Evolutionary conservation across 2,329 filamentous ascomycete species (phyloP).

Genomic region (Xylaria polymorpha): DNA sequence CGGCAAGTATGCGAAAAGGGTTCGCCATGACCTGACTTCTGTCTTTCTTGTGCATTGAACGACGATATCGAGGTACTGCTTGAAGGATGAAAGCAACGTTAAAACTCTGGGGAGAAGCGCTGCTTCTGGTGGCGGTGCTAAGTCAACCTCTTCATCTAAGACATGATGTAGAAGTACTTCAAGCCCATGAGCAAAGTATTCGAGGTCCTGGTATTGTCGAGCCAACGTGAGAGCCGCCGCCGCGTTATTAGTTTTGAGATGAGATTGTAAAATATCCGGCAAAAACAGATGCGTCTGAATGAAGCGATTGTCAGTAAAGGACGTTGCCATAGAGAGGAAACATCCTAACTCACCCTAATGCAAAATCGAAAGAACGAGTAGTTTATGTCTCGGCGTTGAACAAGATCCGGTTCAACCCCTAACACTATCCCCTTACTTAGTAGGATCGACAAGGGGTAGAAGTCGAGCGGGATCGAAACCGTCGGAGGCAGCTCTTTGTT

Average conservation of each 20-base stretch:
- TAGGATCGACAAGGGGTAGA: slow-evolving; percentile 90
- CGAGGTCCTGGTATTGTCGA: slow-evolving; percentile 84
- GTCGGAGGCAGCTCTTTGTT: slow-evolving; percentile 77
- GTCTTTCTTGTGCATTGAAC: slow-evolving; percentile 98
- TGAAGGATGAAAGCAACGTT: slow-evolving; percentile 76
- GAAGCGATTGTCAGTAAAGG: slow-evolving; percentile 33
- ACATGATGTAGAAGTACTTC: slow-evolving; percentile 94
- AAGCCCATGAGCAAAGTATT: slow-evolving; percentile 92
- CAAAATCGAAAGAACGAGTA: slow-evolving; percentile 92
- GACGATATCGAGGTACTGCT: slow-evolving; percentile 91
- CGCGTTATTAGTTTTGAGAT: slow-evolving; percentile 80
- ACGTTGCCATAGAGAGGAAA: background rate
- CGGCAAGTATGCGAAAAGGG: slow-evolving; percentile 90
- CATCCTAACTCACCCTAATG: slow-evolving; percentile 75
- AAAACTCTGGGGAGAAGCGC: slow-evolving; percentile 72
- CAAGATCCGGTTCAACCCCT: slow-evolving; percentile 89
- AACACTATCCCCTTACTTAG: slow-evolving; percentile 91
- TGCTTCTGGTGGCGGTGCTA: slow-evolving; percentile 70
- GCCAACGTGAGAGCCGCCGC: slow-evolving; percentile 83
- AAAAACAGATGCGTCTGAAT: slow-evolving; percentile 92
- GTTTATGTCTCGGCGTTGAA: slow-evolving; percentile 90
- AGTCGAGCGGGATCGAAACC: slow-evolving; percentile 87
- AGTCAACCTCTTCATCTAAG: slow-evolving; percentile 92
- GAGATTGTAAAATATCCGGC: slow-evolving; percentile 84
- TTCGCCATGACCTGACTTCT: slow-evolving; percentile 93